phyloP scores from a whole-genome alignment of 495 filamentous ascomycete species.

The Schizothecium vesticola region DNA sequence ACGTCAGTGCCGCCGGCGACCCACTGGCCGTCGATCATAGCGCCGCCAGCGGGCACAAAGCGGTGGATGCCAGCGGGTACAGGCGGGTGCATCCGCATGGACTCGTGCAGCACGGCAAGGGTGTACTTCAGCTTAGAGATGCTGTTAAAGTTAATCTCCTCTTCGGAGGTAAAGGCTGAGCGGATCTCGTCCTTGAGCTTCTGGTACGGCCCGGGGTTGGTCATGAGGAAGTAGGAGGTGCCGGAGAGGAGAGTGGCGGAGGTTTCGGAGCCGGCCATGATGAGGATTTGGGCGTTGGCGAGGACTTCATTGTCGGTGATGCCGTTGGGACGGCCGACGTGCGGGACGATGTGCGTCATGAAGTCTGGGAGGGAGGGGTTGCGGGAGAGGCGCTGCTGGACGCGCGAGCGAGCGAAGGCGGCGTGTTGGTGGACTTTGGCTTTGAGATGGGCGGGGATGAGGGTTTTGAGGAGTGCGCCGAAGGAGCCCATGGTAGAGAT shows the following conservation, averaged over 20 bases:
- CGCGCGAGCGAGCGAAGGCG: not conserved
- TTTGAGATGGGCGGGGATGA: conserved; percentile 9
- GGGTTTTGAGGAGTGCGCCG: conserved; percentile 6
- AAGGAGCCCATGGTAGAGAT: conserved; percentile 24
- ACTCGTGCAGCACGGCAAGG: conserved; percentile 52
- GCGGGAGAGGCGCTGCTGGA: not conserved
- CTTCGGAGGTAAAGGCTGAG: conserved; percentile 34
- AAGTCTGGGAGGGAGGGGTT: conserved; percentile 31
- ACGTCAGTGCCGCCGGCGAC: conserved; percentile 1
- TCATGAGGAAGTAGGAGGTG: conserved; percentile 44
- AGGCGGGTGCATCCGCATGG: conserved; percentile 53
- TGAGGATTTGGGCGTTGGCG: conserved; percentile 23
- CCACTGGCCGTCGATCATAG: not conserved
- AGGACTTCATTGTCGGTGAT: conserved; percentile 15
- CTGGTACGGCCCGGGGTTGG: conserved; percentile 32
- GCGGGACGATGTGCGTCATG: conserved; percentile 32
- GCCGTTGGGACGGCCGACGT: not conserved
- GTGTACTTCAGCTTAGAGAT: conserved; percentile 47
- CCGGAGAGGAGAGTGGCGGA: conserved; percentile 48
- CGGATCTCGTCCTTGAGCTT: conserved; percentile 47
- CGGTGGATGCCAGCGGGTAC: conserved; percentile 33
- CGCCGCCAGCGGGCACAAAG: not conserved
- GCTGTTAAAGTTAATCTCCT: conserved; percentile 44
- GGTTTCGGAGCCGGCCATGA: conserved; percentile 47
- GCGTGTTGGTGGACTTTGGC: not conserved